Evolutionary conservation across 2,329 filamentous ascomycete genomes (phyloP).

Genomic region (Xylaria sp.): DNA sequence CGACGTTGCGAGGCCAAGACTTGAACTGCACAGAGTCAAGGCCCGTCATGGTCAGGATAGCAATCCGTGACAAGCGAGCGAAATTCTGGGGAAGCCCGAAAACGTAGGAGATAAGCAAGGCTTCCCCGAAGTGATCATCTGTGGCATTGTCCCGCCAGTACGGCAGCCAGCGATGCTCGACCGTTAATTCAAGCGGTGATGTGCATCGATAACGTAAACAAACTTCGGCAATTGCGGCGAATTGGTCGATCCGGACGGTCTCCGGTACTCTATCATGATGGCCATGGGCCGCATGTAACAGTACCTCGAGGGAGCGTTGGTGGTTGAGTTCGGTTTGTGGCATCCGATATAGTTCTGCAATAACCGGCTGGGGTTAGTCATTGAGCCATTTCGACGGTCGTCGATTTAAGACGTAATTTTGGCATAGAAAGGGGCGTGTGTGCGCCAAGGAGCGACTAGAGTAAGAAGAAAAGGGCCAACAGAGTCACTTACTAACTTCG

Average conservation of each 20-base stretch:
- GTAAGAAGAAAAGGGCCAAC: neutral
- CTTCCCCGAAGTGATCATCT: slow-evolving; percentile 61
- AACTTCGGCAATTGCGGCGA: slow-evolving; percentile 64
- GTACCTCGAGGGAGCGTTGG: slow-evolving; percentile 55
- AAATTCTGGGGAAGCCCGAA: slow-evolving; percentile 64
- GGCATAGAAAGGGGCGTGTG: neutral
- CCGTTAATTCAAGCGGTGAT: slow-evolving; percentile 60
- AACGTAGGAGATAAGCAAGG: slow-evolving; percentile 64
- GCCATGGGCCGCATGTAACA: slow-evolving; percentile 63
- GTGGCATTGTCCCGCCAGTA: slow-evolving; percentile 55
- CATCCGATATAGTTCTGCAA: slow-evolving; percentile 60
- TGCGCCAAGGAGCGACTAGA: neutral
- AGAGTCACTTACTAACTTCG: slow-evolving; percentile 50
- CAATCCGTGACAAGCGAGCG: slow-evolving; percentile 60
- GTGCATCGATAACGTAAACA: slow-evolving; percentile 64
- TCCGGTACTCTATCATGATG: slow-evolving; percentile 60
- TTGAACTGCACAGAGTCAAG: slow-evolving; percentile 57
- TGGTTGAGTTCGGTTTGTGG: slow-evolving; percentile 61
- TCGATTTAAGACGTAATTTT: neutral
- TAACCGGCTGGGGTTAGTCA: neutral
- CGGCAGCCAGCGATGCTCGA: slow-evolving; percentile 64
- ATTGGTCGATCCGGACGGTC: slow-evolving; percentile 59
- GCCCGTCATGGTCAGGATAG: slow-evolving; percentile 58
- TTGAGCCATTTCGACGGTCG: neutral
- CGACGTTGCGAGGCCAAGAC: slow-evolving; percentile 60